Conservation (phyloP, 805 yeast genomes). For the Saccharomycopsis capsularis region DNA sequence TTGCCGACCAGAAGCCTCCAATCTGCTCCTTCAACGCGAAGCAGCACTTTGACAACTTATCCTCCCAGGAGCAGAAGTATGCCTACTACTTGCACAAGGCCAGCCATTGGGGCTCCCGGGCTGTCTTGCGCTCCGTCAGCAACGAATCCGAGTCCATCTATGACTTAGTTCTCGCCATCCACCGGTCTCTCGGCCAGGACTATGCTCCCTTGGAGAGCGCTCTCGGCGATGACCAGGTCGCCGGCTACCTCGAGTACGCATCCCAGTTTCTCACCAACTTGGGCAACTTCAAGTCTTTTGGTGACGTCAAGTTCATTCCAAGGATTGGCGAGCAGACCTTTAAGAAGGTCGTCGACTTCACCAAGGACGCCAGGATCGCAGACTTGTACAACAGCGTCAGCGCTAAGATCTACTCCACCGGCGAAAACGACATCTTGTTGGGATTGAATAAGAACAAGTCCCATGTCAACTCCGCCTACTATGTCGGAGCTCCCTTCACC, state of each 20-base stretch:
- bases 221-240: slow-evolving; percentile 33
- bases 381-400: slow-evolving; percentile 37
- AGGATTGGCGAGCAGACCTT: slow-evolving; percentile 43
- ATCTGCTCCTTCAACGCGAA: slow-evolving; percentile 63
- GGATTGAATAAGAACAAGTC: slow-evolving; percentile 55
- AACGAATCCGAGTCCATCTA: slow-evolving; percentile 72
- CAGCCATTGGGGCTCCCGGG: slow-evolving; percentile 76
- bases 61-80: slow-evolving; percentile 54
- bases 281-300: slow-evolving; percentile 82
- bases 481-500: slow-evolving; percentile 45
- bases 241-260: slow-evolving; percentile 58
- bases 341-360: slow-evolving; percentile 37
- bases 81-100: slow-evolving; percentile 84
- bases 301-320: slow-evolving; percentile 83
- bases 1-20: slow-evolving; percentile 63
- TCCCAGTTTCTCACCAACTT: slow-evolving; percentile 68
- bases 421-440: slow-evolving; percentile 44
- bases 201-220: slow-evolving; percentile 31
- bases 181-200: slow-evolving; percentile 43
- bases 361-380: slow-evolving; percentile 32
- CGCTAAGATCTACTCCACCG: slow-evolving; percentile 43
- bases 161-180: slow-evolving; percentile 59
- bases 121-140: slow-evolving; percentile 72
- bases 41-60: slow-evolving; percentile 58
- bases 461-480: slow-evolving; percentile 52